phyloP scores from a whole-genome alignment of 257 asterid genomes.

The Nicotiana obtusifolia region DNA sequence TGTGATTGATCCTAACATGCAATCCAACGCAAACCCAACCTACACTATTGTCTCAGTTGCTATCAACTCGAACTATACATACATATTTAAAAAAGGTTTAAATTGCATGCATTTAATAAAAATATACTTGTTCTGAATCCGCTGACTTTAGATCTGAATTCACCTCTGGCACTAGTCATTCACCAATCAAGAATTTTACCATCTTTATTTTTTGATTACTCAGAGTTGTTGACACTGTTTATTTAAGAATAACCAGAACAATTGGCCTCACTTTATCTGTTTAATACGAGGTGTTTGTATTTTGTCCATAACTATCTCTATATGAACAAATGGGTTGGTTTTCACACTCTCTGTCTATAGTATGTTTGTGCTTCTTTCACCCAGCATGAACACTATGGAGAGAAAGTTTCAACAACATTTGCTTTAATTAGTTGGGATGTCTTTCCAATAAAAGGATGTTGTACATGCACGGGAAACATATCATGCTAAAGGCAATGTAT shows the following conservation, averaged over 20 bases:
- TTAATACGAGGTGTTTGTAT: not conserved
- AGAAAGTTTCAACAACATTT: not conserved
- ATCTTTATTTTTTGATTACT: not conserved
- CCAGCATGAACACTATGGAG: not conserved
- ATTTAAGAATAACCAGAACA: not conserved
- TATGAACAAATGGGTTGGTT: not conserved
- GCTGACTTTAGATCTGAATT: not conserved
- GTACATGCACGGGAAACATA: slow-evolving; percentile 3
- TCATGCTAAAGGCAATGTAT: not conserved
- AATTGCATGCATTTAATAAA: not conserved
- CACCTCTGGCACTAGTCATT: too few species aligned
- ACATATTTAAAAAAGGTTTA: too few species aligned
- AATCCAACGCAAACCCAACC: not conserved
- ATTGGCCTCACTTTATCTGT: not conserved
- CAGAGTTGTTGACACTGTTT: not conserved
- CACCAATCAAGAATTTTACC: not conserved
- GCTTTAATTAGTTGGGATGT: not conserved
- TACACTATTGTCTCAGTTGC: not conserved
- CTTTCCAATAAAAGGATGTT: not conserved
- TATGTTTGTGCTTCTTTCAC: not conserved
- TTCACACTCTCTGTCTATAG: not conserved
- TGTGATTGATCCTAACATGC: not conserved
- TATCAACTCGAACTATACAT: not conserved
- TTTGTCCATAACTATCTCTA: not conserved
- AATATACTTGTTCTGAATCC: not conserved